phyloP scores from a whole-genome alignment of 306 rosid genomes.

The Vachellia pachyceras region DNA sequence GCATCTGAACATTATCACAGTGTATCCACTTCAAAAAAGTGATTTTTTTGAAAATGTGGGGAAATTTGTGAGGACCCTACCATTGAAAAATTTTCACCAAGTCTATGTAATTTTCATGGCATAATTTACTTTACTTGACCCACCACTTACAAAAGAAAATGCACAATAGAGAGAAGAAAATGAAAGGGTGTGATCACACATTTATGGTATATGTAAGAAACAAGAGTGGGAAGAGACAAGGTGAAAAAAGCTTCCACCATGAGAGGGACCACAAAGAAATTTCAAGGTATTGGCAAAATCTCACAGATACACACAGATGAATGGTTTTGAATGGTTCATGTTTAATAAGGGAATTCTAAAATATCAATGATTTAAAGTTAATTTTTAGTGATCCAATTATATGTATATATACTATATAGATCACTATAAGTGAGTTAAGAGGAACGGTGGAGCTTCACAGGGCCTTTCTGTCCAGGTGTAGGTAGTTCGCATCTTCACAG shows the following conservation, averaged over 20 bases:
- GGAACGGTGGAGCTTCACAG: too few species aligned
- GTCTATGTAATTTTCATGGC: neutral
- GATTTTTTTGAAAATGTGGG: neutral
- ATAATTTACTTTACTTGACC: neutral
- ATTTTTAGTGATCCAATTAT: too few species aligned
- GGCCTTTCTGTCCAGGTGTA: too few species aligned
- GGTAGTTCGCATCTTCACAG: too few species aligned
- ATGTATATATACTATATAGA: neutral
- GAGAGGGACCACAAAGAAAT: conserved; percentile 31
- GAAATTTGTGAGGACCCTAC: conserved; percentile 8
- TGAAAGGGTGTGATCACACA: neutral
- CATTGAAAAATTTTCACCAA: neutral
- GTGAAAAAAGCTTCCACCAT: neutral
- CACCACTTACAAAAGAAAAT: neutral
- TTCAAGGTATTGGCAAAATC: too few species aligned
- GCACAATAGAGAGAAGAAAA: neutral
- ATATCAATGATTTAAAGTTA: too few species aligned
- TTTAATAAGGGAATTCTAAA: too few species aligned
- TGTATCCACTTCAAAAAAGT: neutral
- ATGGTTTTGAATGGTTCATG: too few species aligned
- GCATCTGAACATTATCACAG: neutral
- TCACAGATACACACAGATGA: too few species aligned
- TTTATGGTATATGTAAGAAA: neutral
- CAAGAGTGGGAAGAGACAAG: neutral
- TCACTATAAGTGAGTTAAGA: neutral